Evolutionary conservation across 768 basidiomycete species (phyloP).

Genomic region (Crassisporium funariophilum): DNA sequence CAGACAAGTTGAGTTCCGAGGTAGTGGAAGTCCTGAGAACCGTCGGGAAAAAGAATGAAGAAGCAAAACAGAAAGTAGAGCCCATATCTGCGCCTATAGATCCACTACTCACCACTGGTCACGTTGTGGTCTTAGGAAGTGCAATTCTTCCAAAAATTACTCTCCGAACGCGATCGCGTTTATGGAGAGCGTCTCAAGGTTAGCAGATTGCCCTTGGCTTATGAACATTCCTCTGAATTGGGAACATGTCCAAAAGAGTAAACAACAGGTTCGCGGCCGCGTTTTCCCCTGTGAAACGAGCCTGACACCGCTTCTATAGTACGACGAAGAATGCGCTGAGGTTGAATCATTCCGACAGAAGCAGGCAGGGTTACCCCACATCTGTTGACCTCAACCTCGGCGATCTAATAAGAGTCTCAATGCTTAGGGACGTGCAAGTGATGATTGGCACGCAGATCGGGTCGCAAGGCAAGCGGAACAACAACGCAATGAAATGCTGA

Average conservation of each 20-base stretch:
- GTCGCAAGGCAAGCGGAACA: slow-evolving; percentile 75
- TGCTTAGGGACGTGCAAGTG: slow-evolving; percentile 61
- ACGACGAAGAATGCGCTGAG: slow-evolving; percentile 77
- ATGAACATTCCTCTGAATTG: slow-evolving; percentile 1
- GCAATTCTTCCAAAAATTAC: slow-evolving; percentile 68
- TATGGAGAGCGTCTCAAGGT: slow-evolving; percentile 76
- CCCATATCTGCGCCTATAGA: not conserved
- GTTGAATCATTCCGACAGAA: slow-evolving; percentile 77
- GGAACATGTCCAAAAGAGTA: no score
- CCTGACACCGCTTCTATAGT: slow-evolving; percentile 43
- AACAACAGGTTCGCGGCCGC: slow-evolving; percentile 57
- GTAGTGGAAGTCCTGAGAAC: slow-evolving; percentile 64
- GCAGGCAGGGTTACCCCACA: slow-evolving; percentile 50
- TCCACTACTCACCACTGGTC: slow-evolving; percentile 4
- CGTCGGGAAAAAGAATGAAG: slow-evolving; percentile 65
- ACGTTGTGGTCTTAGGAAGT: slow-evolving; percentile 50
- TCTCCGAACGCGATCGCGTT: slow-evolving; percentile 68
- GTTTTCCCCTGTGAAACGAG: not conserved
- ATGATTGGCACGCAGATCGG: slow-evolving; percentile 78
- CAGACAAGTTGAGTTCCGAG: slow-evolving; percentile 60
- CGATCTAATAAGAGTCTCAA: slow-evolving; percentile 8
- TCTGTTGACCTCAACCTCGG: slow-evolving; percentile 1
- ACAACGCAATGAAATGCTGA: slow-evolving; percentile 75
- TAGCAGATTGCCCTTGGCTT: slow-evolving; percentile 8
- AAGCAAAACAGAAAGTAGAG: slow-evolving; percentile 66